Conservation (phyloP, 805 yeast species). For the Deakozyma indianensis region DNA sequence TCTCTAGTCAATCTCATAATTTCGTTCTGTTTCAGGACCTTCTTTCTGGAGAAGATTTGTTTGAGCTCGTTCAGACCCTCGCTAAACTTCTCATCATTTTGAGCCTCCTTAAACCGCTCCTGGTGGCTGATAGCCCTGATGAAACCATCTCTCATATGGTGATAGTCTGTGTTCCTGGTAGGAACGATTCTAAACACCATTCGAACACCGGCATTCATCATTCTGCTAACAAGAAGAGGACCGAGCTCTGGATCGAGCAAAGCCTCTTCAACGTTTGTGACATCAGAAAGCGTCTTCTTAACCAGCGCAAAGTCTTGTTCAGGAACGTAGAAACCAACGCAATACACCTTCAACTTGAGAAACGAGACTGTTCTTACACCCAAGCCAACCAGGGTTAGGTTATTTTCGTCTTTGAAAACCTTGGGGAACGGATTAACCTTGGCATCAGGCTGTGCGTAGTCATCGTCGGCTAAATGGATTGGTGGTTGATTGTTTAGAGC, state of each 20-base stretch:
- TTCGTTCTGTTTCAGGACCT: slow-evolving; percentile 65
- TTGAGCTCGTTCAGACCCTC: slow-evolving; percentile 64
- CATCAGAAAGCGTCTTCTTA: slow-evolving; percentile 9
- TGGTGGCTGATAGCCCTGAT: slow-evolving; percentile 64
- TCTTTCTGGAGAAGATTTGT: slow-evolving; percentile 44
- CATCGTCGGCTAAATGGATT: slow-evolving; percentile 4
- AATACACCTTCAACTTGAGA: slow-evolving; percentile 70
- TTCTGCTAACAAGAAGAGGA: slow-evolving; percentile 35
- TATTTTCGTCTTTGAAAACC: slow-evolving; percentile 14
- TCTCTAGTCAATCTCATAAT: slow-evolving; percentile 44
- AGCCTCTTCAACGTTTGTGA: slow-evolving; percentile 7
- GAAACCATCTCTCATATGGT: slow-evolving; percentile 80
- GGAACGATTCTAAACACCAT: slow-evolving; percentile 71
- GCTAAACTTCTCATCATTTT: slow-evolving; percentile 43
- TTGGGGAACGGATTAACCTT: slow-evolving; percentile 21
- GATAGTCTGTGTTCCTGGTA: slow-evolving; percentile 78
- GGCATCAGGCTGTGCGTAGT: slow-evolving; percentile 20
- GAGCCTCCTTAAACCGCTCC: slow-evolving; percentile 36
- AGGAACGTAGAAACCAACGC: slow-evolving; percentile 69
- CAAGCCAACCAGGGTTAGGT: slow-evolving; percentile 48
- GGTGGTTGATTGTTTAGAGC: background rate
- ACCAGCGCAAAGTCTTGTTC: slow-evolving; percentile 30
- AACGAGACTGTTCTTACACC: slow-evolving; percentile 82
- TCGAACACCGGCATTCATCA: slow-evolving; percentile 45
- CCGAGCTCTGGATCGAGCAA: slow-evolving; percentile 36